These are phyloP conservation scores for Rosa multiflora DNA, from an alignment of 306 rosid species.

Conservation along the genomic window DNA sequence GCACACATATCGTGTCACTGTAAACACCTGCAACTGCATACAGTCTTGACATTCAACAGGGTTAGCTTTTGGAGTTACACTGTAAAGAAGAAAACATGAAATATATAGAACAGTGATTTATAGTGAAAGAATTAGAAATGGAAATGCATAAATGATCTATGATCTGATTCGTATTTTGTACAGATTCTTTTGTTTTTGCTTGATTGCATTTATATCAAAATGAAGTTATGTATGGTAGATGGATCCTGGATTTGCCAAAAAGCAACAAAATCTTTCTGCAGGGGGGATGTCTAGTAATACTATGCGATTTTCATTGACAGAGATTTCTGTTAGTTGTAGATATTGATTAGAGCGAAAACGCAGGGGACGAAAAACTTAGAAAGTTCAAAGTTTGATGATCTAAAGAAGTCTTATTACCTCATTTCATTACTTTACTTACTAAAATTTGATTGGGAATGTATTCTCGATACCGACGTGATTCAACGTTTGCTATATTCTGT, in stretches of 20 bases:
- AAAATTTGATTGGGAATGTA: no score
- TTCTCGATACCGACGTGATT: no score
- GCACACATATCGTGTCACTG: conserved; percentile 28
- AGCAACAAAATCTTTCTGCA: neutral
- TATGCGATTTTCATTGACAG: neutral
- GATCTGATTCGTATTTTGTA: conserved; percentile 55
- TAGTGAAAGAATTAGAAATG: conserved; percentile 31
- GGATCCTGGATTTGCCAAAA: conserved; percentile 11
- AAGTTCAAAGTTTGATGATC: neutral
- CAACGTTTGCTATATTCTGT: no score
- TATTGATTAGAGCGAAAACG: neutral
- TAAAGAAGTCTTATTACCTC: neutral
- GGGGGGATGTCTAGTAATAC: neutral
- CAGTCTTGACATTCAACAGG: conserved; percentile 32
- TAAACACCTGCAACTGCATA: conserved; percentile 36
- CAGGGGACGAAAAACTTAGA: neutral
- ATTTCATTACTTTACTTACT: no score
- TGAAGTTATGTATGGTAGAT: conserved; percentile 24
- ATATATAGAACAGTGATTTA: conserved; percentile 42
- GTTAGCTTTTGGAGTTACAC: conserved; percentile 45
- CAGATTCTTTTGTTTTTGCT: conserved; percentile 47
- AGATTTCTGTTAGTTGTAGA: neutral
- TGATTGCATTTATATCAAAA: conserved; percentile 45
- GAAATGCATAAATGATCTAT: conserved; percentile 28
- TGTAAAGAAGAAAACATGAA: conserved; percentile 48